Evolutionary conservation across 2,329 filamentous ascomycete species (phyloP), one percentile per base, ranked within the genome.

Genomic region (Botrytis fabae): DNA sequence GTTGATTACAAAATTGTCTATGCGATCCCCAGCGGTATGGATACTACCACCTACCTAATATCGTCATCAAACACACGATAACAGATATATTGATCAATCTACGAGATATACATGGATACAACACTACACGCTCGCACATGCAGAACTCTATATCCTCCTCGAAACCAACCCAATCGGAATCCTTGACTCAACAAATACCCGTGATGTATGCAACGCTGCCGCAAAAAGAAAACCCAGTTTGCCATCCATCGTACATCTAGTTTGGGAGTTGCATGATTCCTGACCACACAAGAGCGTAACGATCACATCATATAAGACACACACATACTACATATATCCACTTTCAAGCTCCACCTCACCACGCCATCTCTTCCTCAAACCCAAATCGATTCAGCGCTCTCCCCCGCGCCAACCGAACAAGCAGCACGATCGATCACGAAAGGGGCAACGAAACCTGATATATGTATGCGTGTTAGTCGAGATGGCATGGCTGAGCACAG

Each of bases 31-130:
- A 62, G 5, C 38, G 18, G 38, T 42, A 40, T 40, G 38, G 51
- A 4, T 57, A 57, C 51, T 62, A 62, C 38, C 38, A 62, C 60
- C 60, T 62, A 62, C 60, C 60, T n/a, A 40, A 59, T 57, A 18
- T 32, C 4, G n/a, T 9, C 51, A 32, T 28, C 16, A 14, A 57
- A 57, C 28, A 57, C 2, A 25, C 51, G 51, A 57, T 57, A 57
- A 57, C n/a, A 57, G 8, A 28, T 54, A 54, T 8, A n/a, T n/a
- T 54, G 48, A n/a, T n/a, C 48, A n/a, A n/a, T n/a, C n/a, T n/a
- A 51, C n/a, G 25, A 51, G 46, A 51, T 25, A 51, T 51, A 51
- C 48, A 51, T 51, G 48, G 14, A 14, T 2, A 51, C 25, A 51
- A n/a, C 14, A 14, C 3, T 14, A 51, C n/a, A 51, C 48, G 14